A percentile compares a stretch with the other conserved stretches of the same genome.
phyloP scores from a whole-genome alignment of 768 basidiomycete species.

The Symmetrospora coprosmae region DNA sequence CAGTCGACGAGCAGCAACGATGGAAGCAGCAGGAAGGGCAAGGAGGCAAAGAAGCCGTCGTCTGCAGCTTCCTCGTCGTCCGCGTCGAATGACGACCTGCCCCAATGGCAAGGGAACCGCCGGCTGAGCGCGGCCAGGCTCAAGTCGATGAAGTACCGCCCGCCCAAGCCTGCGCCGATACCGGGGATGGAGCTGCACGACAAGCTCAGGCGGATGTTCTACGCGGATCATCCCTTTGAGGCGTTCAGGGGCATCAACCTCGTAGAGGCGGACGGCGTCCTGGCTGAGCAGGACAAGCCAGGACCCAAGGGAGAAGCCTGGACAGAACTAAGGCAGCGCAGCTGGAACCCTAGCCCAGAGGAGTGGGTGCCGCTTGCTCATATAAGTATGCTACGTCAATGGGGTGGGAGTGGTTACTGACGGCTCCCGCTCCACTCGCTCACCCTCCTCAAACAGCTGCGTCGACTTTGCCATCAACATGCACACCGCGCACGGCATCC shows the following conservation, averaged over 20 bases:
- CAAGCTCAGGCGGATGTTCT: conserved; percentile 73
- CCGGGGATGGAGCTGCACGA: conserved; percentile 49
- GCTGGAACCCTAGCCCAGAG: conserved; percentile 68
- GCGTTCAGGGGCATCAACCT: conserved; percentile 66
- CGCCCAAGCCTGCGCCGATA: conserved; percentile 4
- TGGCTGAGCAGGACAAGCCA: conserved; percentile 44
- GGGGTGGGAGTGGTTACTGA: not conserved
- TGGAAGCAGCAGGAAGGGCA: too few relatives aligned
- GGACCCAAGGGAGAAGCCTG: conserved; percentile 51
- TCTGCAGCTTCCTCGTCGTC: not conserved
- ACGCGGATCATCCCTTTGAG: conserved; percentile 90
- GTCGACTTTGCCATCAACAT: conserved; percentile 69
- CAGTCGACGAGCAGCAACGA: too few relatives aligned
- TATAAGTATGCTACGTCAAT: too few relatives aligned
- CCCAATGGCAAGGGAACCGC: not conserved
- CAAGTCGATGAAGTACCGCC: not conserved
- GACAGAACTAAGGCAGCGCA: conserved; percentile 66
- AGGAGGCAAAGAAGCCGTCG: too few relatives aligned
- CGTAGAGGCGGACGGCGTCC: conserved; percentile 47
- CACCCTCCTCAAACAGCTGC: conserved; percentile 43
- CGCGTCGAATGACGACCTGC: too few relatives aligned
- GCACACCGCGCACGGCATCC: conserved; percentile 48
- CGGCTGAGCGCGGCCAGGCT: not conserved
- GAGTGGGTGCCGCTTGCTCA: conserved; percentile 50
- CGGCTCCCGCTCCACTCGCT: not conserved